These are phyloP conservation scores for Acorus gramineus DNA, from an alignment of 106 monocot species.

Conservation along the genomic window DNA sequence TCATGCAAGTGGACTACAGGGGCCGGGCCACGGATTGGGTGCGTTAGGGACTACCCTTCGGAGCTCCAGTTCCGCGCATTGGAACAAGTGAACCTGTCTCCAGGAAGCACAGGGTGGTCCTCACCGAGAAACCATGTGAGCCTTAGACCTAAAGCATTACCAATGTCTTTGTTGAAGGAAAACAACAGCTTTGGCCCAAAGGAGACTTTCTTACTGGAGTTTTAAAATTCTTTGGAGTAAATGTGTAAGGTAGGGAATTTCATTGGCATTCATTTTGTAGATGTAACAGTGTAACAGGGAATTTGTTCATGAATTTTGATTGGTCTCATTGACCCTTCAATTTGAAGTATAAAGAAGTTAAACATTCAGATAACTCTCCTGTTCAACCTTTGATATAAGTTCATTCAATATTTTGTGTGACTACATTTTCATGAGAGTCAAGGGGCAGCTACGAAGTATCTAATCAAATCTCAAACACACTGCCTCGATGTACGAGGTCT, in stretches of 20 bases:
- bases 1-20: slow-evolving; percentile 73
- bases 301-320: too few species aligned
- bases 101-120: slow-evolving; percentile 12
- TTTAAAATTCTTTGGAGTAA: not conserved
- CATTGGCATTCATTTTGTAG: not conserved
- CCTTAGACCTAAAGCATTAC: not conserved
- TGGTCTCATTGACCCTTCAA: too few species aligned
- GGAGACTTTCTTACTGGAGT: not conserved
- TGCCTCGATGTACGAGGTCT: too few species aligned
- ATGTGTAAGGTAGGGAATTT: not conserved
- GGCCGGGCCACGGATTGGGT: slow-evolving; percentile 69
- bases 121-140: slow-evolving; percentile 7
- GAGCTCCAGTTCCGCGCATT: slow-evolving; percentile 52
- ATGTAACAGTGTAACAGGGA: not conserved
- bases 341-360: too few species aligned
- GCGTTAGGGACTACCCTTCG: slow-evolving; percentile 61
- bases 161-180: not conserved
- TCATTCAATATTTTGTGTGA: too few species aligned
- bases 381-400: too few species aligned
- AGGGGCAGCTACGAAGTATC: too few species aligned
- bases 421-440: too few species aligned
- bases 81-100: slow-evolving; percentile 55
- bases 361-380: too few species aligned
- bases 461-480: too few species aligned
- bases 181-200: not conserved